Percentiles rank a stretch among this genome's conserved stretches.
phyloP scores from a whole-genome alignment of 169 alveolate species.

The Plasmodium yoelii region DNA sequence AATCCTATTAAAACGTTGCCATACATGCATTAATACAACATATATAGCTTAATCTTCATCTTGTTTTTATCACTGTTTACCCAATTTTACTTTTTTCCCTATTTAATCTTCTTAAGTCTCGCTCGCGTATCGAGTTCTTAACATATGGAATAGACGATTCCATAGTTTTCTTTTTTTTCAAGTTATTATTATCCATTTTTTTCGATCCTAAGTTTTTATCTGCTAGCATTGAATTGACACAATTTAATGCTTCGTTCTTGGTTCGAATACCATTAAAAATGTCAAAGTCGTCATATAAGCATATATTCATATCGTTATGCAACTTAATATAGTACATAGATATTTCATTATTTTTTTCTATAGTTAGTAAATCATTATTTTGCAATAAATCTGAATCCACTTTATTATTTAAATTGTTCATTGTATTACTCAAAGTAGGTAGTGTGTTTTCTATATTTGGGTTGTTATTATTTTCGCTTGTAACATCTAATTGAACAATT shows the following conservation, averaged over 20 bases:
- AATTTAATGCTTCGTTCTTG: constrained; percentile 46
- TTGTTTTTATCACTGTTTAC: too few species aligned
- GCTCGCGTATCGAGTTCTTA: constrained; percentile 34
- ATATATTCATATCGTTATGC: constrained; percentile 26
- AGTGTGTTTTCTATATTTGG: constrained; percentile 19
- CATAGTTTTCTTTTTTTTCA: constrained; percentile 15
- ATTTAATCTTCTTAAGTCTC: constrained; percentile 61
- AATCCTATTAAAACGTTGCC: too few species aligned
- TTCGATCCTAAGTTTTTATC: constrained; percentile 24
- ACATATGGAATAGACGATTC: constrained; percentile 14
- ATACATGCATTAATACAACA: too few species aligned
- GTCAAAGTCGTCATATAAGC: constrained; percentile 64
- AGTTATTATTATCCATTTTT: constrained; percentile 34
- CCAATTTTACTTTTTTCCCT: constrained; percentile 66
- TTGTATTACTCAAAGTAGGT: neutral
- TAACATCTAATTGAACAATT: neutral
- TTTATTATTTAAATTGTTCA: constrained; percentile 6
- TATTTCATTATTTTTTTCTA: constrained; percentile 20
- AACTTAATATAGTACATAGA: constrained; percentile 42
- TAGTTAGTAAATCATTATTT: constrained; percentile 10
- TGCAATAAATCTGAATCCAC: neutral
- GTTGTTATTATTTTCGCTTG: neutral
- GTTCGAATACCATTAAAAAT: constrained; percentile 50
- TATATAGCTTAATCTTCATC: too few species aligned
- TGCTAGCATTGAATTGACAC: constrained; percentile 42